Percentiles rank a stretch among this genome's conserved stretches.
Conservation (phyloP, 2,329 filamentous ascomycete species). For the Allantophomopsis lycopodina region DNA sequence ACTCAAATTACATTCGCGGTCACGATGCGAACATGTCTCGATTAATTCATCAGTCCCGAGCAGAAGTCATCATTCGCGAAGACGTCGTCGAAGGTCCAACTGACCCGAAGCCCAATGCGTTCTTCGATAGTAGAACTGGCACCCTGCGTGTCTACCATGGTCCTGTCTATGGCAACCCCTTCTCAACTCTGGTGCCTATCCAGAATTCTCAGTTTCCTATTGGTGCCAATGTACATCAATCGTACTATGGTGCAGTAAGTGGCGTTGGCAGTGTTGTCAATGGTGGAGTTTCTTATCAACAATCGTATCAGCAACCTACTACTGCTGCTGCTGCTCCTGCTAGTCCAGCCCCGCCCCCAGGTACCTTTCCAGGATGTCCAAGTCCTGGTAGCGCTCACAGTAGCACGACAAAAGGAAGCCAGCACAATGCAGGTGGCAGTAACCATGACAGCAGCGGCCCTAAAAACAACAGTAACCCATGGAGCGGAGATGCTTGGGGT, state of each 20-base stretch:
- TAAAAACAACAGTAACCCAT: slow-evolving; percentile 1
- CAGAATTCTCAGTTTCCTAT: no score
- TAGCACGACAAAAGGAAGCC: no score
- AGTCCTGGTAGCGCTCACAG: no score
- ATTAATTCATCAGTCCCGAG: slow-evolving; percentile 30
- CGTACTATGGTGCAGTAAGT: no score
- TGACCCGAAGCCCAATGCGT: slow-evolving; percentile 45
- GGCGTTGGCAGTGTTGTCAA: no score
- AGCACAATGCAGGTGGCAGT: no score
- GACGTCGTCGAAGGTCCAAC: slow-evolving; percentile 35
- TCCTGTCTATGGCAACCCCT: slow-evolving; percentile 36
- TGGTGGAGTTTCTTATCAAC: no score
- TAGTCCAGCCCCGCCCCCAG: no score
- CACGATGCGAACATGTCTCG: slow-evolving; percentile 18
- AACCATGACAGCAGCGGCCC: not conserved
- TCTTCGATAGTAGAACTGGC: slow-evolving; percentile 36
- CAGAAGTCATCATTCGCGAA: slow-evolving; percentile 38
- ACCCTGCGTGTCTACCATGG: slow-evolving; percentile 44
- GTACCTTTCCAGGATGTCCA: no score
- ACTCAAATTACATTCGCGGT: slow-evolving; percentile 2
- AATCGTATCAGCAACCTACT: no score
- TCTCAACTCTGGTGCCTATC: slow-evolving; percentile 29
- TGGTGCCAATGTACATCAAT: no score
- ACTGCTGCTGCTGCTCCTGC: no score
- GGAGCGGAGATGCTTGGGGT: not conserved